Base-by-base conservation (phyloP, 1,284 basidiomycete genomes). In the Ganoderma meredithae region DNA sequence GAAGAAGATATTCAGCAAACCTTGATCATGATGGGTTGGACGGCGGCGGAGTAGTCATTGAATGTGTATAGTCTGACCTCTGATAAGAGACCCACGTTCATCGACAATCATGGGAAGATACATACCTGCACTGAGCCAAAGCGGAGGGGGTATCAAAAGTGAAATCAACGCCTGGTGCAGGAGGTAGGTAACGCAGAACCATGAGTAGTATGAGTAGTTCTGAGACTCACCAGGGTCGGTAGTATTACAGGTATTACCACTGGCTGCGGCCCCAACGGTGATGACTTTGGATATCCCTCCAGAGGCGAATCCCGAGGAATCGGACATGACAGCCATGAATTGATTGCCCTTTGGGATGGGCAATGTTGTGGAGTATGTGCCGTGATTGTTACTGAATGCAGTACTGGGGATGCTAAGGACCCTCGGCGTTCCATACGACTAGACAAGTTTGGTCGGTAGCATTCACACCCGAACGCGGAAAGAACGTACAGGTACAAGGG, bases 271-370 rank as follows among this genome's bases (percentile, higher is more conserved):
- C 49, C 83, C 88, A 4, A 88, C 86, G 0, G 81, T 84, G 47
- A 91, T 74, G 1, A 90, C 56, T 43, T 79, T 69, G 1, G 89
- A 86, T 7, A 83, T 83, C 22, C 91, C 92, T 8, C 92, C 91
- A 10, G 87, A 81, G 55, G 81, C 90, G 75, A 90, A 91, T 0
- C 91, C 91, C 58, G 85, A 86, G 22, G 86, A 81, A 76, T 94
- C 93, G 27, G 89, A 92, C 90, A 94, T 90, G 47, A 86, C 84
- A 25, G 90, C 72, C 13, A 93, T 65, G 64, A 93, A 82, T 64
- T 80, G 75, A 13, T 82, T 73, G 33, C 74, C 77, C 25, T 82
- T 73, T 3, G 77, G 25, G 58, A 89, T 79, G 1, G 82, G 79
- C 12, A 93, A 72, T 66, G 82, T 82, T 0, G 79, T 74, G 13